These are phyloP conservation scores for Dactylellina drechsleri DNA, from an alignment of 2,329 filamentous ascomycete genomes.

Conservation along the genomic window DNA sequence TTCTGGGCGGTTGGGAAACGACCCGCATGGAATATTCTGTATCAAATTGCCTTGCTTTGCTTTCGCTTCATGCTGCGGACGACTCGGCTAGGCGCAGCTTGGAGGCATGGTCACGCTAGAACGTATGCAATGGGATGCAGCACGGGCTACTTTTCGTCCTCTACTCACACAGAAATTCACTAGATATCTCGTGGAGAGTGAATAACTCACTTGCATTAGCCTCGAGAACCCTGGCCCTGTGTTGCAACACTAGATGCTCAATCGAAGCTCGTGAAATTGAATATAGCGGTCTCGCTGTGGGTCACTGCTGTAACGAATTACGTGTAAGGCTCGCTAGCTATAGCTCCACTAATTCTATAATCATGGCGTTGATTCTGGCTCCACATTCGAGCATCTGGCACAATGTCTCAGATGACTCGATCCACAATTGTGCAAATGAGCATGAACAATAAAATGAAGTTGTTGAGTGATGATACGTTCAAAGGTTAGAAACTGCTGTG, in stretches of 20 bases:
- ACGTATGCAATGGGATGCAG: conserved; percentile 27
- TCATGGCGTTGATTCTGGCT: conserved; percentile 43
- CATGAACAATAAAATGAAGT: too few relatives aligned
- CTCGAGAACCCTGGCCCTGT: too few relatives aligned
- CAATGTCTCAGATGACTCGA: conserved; percentile 52
- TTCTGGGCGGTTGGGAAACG: conserved; percentile 22
- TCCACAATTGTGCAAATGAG: conserved; percentile 33
- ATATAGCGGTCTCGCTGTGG: conserved; percentile 33
- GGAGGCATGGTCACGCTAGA: conserved; percentile 37
- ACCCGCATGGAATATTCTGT: conserved; percentile 15
- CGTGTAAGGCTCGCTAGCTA: conserved; percentile 17
- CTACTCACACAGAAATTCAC: conserved; percentile 14
- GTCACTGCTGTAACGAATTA: neutral
- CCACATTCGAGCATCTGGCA: conserved; percentile 53
- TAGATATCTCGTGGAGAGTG: conserved; percentile 22
- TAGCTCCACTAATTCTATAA: conserved; percentile 32
- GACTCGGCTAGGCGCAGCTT: conserved; percentile 12
- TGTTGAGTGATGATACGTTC: too few relatives aligned
- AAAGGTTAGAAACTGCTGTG: too few relatives aligned
- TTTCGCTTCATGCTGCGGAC: neutral
- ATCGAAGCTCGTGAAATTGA: conserved; percentile 38
- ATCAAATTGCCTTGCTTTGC: neutral
- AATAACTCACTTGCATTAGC: conserved; percentile 9
- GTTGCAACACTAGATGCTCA: neutral
- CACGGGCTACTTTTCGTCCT: conserved; percentile 25